Conservation (phyloP, 768 basidiomycete species). For the Hygrocybe coccinea region DNA sequence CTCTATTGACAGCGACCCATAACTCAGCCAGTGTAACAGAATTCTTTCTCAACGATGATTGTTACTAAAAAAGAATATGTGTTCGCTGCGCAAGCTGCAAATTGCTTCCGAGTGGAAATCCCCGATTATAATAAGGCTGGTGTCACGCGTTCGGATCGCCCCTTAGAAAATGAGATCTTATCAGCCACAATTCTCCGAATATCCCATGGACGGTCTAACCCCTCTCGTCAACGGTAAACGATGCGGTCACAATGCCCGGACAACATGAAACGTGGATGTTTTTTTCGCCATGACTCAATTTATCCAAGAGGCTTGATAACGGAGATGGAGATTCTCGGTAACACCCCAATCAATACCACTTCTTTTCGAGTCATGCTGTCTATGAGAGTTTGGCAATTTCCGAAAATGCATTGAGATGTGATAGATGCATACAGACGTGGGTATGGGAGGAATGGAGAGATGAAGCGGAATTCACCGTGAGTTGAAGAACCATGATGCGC, state of each 20-base stretch:
- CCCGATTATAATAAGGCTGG: too few relatives aligned
- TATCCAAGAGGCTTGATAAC: too few relatives aligned
- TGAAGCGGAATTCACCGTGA: constrained; percentile 48
- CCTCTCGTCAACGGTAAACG: neutral
- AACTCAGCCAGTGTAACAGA: neutral
- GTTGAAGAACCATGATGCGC: constrained; percentile 92
- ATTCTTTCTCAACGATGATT: neutral
- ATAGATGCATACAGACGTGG: constrained; percentile 14
- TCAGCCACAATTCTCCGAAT: too few relatives aligned
- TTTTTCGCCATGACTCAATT: neutral
- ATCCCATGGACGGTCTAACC: neutral
- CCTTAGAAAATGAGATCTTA: too few relatives aligned
- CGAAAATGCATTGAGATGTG: constrained; percentile 8
- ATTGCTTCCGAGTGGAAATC: too few relatives aligned
- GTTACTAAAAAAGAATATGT: neutral
- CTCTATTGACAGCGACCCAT: neutral
- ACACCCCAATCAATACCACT: neutral
- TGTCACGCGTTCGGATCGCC: too few relatives aligned
- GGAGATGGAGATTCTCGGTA: too few relatives aligned
- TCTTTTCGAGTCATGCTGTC: neutral
- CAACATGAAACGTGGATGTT: neutral
- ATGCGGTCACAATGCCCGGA: neutral
- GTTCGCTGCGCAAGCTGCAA: neutral
- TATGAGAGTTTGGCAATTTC: too few relatives aligned
- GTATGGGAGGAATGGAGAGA: constrained; percentile 15